Conservation (phyloP, 2,329 filamentous ascomycete genomes). For the Microsporum ferrugineum region DNA sequence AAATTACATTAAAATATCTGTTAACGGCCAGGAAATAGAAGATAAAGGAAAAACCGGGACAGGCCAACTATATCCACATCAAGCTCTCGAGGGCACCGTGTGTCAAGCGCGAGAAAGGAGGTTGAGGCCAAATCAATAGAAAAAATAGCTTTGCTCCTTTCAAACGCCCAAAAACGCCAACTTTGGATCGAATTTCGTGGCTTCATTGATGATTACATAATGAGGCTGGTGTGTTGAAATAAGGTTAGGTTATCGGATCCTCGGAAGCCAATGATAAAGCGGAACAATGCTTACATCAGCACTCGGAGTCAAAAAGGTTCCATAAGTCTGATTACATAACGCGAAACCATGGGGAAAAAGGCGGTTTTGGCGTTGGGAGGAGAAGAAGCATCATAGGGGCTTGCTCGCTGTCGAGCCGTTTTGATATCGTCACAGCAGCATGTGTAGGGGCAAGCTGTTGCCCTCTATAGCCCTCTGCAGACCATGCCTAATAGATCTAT, state of each 20-base stretch:
- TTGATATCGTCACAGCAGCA: not conserved
- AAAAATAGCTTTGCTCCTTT: not conserved
- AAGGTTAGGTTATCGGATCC: not conserved
- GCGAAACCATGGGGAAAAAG: not conserved
- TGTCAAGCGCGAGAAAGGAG: not conserved
- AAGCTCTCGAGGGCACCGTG: not conserved
- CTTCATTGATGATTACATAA: not conserved
- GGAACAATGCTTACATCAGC: not conserved
- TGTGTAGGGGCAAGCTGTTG: not conserved
- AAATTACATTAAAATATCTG: conserved; percentile 4
- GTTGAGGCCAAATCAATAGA: not conserved
- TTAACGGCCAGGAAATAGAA: not conserved
- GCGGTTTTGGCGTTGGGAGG: not conserved
- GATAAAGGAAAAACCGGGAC: not conserved
- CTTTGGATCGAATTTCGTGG: not conserved
- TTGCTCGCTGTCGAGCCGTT: not conserved
- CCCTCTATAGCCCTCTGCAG: conserved; percentile 8
- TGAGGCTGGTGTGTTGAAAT: conserved; percentile 1
- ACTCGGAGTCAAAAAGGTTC: not conserved
- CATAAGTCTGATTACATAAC: not conserved
- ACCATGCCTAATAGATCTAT: conserved; percentile 74
- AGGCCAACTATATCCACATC: not conserved
- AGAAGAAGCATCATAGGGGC: not conserved
- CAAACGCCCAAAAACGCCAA: not conserved
- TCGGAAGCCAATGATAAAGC: not conserved